A percentile compares a stretch with the other conserved stretches of the same genome.
Evolutionary conservation across 345 rosid genomes (phyloP).

Genomic region (Populus davidiana): DNA sequence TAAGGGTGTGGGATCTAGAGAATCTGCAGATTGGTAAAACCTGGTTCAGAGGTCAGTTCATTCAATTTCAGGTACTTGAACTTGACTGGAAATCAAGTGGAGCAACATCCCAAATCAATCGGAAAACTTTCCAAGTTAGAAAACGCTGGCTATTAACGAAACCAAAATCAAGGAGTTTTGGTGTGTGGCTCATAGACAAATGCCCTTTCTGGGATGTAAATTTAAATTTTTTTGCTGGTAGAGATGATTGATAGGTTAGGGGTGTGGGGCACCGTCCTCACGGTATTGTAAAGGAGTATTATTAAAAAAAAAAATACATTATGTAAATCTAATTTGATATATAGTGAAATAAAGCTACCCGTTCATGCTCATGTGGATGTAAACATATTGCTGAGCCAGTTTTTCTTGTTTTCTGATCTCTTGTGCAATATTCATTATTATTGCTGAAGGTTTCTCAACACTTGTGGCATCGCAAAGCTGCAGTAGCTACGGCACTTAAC

Average conservation of each 20-base stretch:
- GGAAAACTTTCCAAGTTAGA: conserved; percentile 31
- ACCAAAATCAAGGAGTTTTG: conserved; percentile 30
- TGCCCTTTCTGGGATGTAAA: too few species aligned
- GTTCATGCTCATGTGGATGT: too few species aligned
- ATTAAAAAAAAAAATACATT: too few species aligned
- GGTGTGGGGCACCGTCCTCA: background rate
- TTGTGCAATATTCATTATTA: too few species aligned
- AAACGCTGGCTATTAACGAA: conserved; percentile 18
- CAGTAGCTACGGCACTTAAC: conserved; percentile 26
- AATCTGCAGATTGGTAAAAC: conserved; percentile 20
- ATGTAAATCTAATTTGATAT: background rate
- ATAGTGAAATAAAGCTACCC: background rate
- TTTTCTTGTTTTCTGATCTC: too few species aligned
- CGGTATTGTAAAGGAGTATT: background rate
- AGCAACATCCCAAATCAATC: conserved; percentile 30
- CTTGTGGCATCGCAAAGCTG: conserved; percentile 20
- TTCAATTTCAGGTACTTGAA: conserved; percentile 43
- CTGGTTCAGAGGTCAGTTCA: conserved; percentile 17
- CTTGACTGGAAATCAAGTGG: conserved; percentile 29
- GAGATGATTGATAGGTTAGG: background rate
- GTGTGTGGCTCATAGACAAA: too few species aligned
- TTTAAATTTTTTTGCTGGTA: background rate
- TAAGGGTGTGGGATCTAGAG: conserved; percentile 39
- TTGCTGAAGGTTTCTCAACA: too few species aligned
- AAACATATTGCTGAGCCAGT: too few species aligned